Evolutionary conservation across 75 land plant genomes (phyloP).

Genomic region (Picea sitchensis): DNA sequence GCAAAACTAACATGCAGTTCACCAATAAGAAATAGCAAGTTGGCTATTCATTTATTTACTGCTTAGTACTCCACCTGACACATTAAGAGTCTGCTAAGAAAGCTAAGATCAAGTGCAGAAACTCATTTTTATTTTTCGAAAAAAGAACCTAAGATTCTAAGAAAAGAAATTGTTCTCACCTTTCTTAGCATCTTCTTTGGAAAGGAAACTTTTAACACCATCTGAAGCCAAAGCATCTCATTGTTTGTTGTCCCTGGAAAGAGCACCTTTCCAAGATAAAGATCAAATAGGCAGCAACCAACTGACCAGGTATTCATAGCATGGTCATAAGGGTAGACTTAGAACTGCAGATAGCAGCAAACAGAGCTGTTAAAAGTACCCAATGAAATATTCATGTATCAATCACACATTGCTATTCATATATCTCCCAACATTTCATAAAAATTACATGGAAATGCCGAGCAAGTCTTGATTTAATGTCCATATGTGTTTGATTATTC

Average conservation of each 20-base stretch:
- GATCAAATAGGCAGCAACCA: conserved; percentile 97
- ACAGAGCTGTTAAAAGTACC: not conserved
- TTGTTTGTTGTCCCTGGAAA: conserved; percentile 96
- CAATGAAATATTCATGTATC: not conserved
- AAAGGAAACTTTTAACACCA: conserved; percentile 97
- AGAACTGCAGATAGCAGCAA: conserved; percentile 66
- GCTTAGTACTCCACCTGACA: conserved; percentile 51
- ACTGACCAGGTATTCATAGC: conserved; percentile 99
- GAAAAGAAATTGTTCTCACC: conserved; percentile 33
- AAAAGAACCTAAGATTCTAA: not conserved
- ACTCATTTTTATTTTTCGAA: conserved; percentile 12
- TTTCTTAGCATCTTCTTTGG: conserved; percentile 96
- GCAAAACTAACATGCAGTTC: conserved; percentile 25
- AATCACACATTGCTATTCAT: not conserved
- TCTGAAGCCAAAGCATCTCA: conserved; percentile 98
- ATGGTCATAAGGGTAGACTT: conserved; percentile 97
- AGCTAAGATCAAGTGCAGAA: conserved; percentile 4
- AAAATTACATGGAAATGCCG: not conserved
- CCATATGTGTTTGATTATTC: too few species aligned
- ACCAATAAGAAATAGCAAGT: conserved; percentile 24
- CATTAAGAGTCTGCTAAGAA: conserved; percentile 34
- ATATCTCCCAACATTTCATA: not conserved
- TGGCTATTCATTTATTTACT: conserved; percentile 31
- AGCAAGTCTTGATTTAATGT: too few species aligned
- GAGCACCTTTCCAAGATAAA: conserved; percentile 90